Evolutionary conservation across 306 rosid genomes (phyloP), one percentile per base, ranked within the genome.

Genomic region (Glycine latifolia): DNA sequence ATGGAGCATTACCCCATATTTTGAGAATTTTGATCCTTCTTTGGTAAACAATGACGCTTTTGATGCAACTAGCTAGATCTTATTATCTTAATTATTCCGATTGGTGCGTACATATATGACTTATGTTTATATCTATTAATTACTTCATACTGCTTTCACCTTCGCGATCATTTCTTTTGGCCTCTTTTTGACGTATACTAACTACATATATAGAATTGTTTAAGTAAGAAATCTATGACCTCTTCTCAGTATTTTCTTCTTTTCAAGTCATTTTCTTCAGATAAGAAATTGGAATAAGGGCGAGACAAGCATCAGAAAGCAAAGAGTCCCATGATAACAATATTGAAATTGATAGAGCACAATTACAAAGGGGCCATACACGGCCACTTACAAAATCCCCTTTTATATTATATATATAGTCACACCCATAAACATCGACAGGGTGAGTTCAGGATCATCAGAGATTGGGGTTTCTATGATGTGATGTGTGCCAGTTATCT

Each of bases 181-280:
- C 63, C 74, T 63, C 56, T 70, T 79, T 67, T 79, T 59, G 83
- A 83, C 75, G 62, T 73, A 76, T 65, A 73, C 67, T 66, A 53
- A 73, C 81, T 35, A 53, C 9, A 53, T 6, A n/a, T 4, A 41
- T 87, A 75, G 14, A 78, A 63, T 87, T 54, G 80, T 78, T 84
- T 75, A 73, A 81, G 84, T 62, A 84, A 26, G 78, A 87, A 78
- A 78, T 81, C 71, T 70, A 5, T 44, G 73, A 75, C 44, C 85
- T 87, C 78, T 86, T 80, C 55, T 55, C 7, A 39, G 73, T 84
- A 82, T 69, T 81, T 54, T 69, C 74, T 74, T 81, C 90, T 79
- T 55, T 79, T 84, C 75, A 43, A 62, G 88, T 84, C 90, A 85
- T 87, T 84, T 78, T 87, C 86, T 81, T 52, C 37, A 63, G 17